Evolutionary conservation across 2,329 filamentous ascomycete species (phyloP).

Genomic region (Scedosporium apiospermum): DNA sequence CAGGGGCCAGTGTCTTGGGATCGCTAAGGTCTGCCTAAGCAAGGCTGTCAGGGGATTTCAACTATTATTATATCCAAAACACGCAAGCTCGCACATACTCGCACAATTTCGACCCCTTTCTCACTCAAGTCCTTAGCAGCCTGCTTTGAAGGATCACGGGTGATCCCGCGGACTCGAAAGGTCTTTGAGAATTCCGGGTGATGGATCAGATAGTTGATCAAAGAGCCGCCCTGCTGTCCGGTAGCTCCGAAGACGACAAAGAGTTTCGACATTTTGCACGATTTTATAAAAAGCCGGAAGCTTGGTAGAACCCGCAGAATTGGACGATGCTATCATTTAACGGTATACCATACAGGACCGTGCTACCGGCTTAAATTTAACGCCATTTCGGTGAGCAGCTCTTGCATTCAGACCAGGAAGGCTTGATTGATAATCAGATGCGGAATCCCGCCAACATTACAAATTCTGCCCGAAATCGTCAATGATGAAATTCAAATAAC

Average conservation of each 20-base stretch:
- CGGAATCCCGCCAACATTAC: no score
- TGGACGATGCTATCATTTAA: no score
- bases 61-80: neutral
- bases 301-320: no score
- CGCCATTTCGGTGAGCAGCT: no score
- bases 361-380: no score
- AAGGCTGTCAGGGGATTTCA: neutral
- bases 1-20: neutral
- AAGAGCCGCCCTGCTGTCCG: constrained; percentile 39
- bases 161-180: constrained; percentile 40
- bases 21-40: neutral
- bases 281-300: no score
- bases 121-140: constrained; percentile 20
- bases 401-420: no score
- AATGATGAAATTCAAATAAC: no score
- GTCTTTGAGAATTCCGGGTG: constrained; percentile 31
- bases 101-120: constrained; percentile 20
- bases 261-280: constrained; percentile 19
- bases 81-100: neutral
- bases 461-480: no score
- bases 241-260: constrained; percentile 42
- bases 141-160: constrained; percentile 29
- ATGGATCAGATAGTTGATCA: constrained; percentile 33
- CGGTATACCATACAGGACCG: no score
- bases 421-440: no score